Base-by-base conservation (phyloP, 345 rosid species). In the Aurinia saxatilis region DNA sequence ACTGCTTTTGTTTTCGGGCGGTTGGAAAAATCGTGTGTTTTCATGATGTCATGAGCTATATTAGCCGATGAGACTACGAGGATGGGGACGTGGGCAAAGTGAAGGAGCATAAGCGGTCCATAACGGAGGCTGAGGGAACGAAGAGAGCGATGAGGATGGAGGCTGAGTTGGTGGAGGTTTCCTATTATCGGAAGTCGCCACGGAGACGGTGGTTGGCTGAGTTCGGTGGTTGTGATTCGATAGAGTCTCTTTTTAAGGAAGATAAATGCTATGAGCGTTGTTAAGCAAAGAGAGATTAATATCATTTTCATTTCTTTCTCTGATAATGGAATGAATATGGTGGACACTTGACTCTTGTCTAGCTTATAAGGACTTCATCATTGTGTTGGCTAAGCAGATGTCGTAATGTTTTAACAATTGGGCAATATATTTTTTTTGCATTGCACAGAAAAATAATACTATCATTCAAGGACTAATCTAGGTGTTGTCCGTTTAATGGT, bases 91-190 rank as follows among this genome's bases (percentile, higher is more conserved):
- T 42, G 58, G 5, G 90, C 83, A 0, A 84, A 57, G 29, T 68
- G 78, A 30, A 86, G 74, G 4, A 80, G 61, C 88, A 80, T 82
- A 23, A 84, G 53, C 4, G 82, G 83, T 11, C 93, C 93, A 27
- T 66, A 19, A n/a, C 31, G 59, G 29, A 57, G 55, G 15, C 88
- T 65, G 0, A 85, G 18, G 39, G 65, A 10, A 10, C 27, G 40
- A 1, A 85, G 72, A 2, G 81, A 63, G 14, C 75, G 74, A 48
- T 82, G 91, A 4, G 83, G 73, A 46, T 57, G 11, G 14, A 7
- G 10, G 2, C 88, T 79, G 3, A 82, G 35, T 25, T 75, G 80
- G 55, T 77, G 82, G 48, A 85, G 77, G 73, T 82, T 80, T 51
- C 91, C 91, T 0, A 82, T 31, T 7, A 82, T 17, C 1, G 88